Evolutionary conservation across 2,329 filamentous ascomycete species (phyloP).

Genomic region (Fusarium gaditjirri): DNA sequence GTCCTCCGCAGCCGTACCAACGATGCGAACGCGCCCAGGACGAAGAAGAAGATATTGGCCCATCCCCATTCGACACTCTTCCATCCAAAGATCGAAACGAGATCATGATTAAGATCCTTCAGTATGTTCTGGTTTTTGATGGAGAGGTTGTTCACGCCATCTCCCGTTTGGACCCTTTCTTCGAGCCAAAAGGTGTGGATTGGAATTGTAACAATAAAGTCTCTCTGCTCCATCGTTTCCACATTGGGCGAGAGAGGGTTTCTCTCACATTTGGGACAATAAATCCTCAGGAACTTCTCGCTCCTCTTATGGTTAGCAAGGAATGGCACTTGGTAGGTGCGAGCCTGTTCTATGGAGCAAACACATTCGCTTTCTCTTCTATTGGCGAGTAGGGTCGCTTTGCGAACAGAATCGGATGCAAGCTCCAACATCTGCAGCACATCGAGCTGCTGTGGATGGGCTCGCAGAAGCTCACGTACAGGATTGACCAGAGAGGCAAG

Average conservation of each 20-base stretch:
- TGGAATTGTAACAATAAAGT: background rate
- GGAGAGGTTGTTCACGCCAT: conserved; percentile 54
- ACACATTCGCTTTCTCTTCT: conserved; percentile 64
- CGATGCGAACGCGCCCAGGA: background rate
- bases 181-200: conserved; percentile 36
- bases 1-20: background rate
- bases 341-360: conserved; percentile 60
- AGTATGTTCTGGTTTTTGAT: conserved; percentile 49
- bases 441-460: conserved; percentile 58
- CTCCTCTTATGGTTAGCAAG: conserved; percentile 53
- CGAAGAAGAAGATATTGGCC: conserved; percentile 25
- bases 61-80: conserved; percentile 48
- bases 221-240: conserved; percentile 53
- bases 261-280: conserved; percentile 47
- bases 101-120: conserved; percentile 51
- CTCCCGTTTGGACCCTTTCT: conserved; percentile 55
- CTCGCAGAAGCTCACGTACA: conserved; percentile 47
- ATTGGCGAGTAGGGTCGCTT: conserved; percentile 63
- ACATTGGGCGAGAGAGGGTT: conserved; percentile 47
- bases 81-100: conserved; percentile 1
- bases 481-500: conserved; percentile 20
- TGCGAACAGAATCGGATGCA: conserved; percentile 53
- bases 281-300: conserved; percentile 52
- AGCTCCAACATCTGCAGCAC: conserved; percentile 56
- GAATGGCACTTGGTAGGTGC: conserved; percentile 54